Evolutionary conservation across 129 eudicot genomes (phyloP), one percentile per base, ranked within the genome.

Genomic region (Flaveria trinervia): DNA sequence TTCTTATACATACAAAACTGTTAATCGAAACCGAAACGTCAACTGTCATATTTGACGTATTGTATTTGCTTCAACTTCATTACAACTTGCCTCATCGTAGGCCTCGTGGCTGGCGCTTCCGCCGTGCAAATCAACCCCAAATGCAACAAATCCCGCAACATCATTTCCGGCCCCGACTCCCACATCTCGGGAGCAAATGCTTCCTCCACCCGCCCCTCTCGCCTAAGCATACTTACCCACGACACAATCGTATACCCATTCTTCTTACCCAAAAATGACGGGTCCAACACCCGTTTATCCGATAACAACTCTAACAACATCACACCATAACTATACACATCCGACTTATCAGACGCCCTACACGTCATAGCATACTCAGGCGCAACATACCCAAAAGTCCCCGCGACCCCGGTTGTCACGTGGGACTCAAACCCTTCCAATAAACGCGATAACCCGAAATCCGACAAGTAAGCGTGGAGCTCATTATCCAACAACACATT

Each of bases 31-130:
- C 16, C 17, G 1, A 3, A 25, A 59, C 11, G 16, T 59, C 65
- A 59, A 59, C 65, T 14, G 18, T 16, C 12, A 64, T 2, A 64
- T 28, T 28, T 2, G 30, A 15, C 46, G 13, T 64, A 7, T 64
- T n/a, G 69, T 28, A 64, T 64, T n/a, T 33, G 69, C 46, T 30
- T 64, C 69, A 64, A 15, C 33, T 64, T 64, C 69, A 5, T 30
- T 7, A 64, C 69, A 30, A 64, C 69, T 64, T 64, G 69, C 46
- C 13, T 64, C 69, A 64, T 64, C 13, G 69, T 64, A 64, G 69
- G 69, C 16, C 69, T 64, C 20, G 22, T 11, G 46, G 2, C 0
- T 20, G 46, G 23, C 46, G 68, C 11, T 14, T 64, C 69, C 12
- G 69, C 45, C 46, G 69, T 64, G 46, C 69, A 64, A 64, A 64